These are phyloP conservation scores for Apiospora saccharicola DNA, from an alignment of 2,329 filamentous ascomycete species.

Conservation along the genomic window DNA sequence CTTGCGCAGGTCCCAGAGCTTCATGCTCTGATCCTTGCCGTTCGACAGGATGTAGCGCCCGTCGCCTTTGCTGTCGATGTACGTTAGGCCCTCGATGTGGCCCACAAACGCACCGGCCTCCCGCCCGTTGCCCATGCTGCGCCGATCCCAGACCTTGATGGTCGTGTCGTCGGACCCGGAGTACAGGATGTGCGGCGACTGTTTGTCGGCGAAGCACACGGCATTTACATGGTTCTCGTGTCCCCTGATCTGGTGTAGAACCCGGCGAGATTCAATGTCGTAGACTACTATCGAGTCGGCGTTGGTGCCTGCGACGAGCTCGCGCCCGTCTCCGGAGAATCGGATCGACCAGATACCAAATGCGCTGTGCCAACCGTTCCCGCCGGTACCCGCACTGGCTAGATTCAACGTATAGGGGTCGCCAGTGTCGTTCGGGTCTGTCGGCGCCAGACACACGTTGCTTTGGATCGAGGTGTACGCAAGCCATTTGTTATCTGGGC, in stretches of 20 bases:
- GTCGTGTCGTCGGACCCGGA: slow-evolving; percentile 95
- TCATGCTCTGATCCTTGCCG: slow-evolving; percentile 95
- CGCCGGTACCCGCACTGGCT: slow-evolving; percentile 50
- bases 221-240: slow-evolving; percentile 94
- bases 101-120: slow-evolving; percentile 72
- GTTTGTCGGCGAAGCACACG: slow-evolving; percentile 90
- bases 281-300: slow-evolving; percentile 84
- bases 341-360: slow-evolving; percentile 87
- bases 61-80: slow-evolving; percentile 74
- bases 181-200: slow-evolving; percentile 91
- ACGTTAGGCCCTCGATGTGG: slow-evolving; percentile 71
- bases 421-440: slow-evolving; percentile 81
- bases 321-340: slow-evolving; percentile 89
- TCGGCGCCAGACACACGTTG: slow-evolving; percentile 84
- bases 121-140: slow-evolving; percentile 87
- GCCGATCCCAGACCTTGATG: slow-evolving; percentile 94
- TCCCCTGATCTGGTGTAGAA: slow-evolving; percentile 77
- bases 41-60: slow-evolving; percentile 89
- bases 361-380: slow-evolving; percentile 42
- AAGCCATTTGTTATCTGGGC: slow-evolving; percentile 89
- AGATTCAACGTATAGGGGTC: slow-evolving; percentile 85
- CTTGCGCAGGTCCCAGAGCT: slow-evolving; percentile 93
- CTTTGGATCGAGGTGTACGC: slow-evolving; percentile 91
- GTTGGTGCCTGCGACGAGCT: slow-evolving; percentile 89
- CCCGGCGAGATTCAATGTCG: slow-evolving; percentile 82